Percentiles rank a stretch among this genome's conserved stretches.
phyloP scores from a whole-genome alignment of 1,284 basidiomycete genomes.

The Moesziomyces sp. region DNA sequence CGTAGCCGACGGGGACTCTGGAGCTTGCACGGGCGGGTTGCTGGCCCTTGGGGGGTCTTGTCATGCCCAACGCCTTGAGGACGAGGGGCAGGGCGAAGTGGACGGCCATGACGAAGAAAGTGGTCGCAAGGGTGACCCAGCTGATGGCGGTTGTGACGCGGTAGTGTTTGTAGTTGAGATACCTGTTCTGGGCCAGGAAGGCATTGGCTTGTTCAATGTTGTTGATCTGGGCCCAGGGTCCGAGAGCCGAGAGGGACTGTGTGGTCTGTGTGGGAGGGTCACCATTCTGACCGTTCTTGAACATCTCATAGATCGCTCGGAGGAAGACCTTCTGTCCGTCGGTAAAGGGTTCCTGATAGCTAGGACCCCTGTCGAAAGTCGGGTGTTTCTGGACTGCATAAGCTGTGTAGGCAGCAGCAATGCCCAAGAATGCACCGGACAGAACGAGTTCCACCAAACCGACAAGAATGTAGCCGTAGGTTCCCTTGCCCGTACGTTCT shows the following conservation, averaged over 20 bases:
- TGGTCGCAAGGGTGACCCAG: conserved; percentile 52
- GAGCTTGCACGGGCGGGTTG: conserved; percentile 2
- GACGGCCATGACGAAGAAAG: conserved; percentile 59
- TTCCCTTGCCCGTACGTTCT: conserved; percentile 57
- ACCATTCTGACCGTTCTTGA: conserved; percentile 14
- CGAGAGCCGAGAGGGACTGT: conserved; percentile 17
- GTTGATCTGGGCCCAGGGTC: conserved; percentile 37
- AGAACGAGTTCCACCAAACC: conserved; percentile 47
- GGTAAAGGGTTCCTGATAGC: conserved; percentile 48
- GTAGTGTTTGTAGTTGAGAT: conserved; percentile 52
- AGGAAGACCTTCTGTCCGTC: conserved; percentile 37
- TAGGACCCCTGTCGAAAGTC: conserved; percentile 25
- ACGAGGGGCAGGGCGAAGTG: conserved; percentile 56
- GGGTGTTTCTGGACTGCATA: conserved; percentile 40
- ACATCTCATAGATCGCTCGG: conserved; percentile 34
- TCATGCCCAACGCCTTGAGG: conserved; percentile 50
- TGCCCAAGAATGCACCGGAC: conserved; percentile 46
- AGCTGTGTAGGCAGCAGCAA: conserved; percentile 50
- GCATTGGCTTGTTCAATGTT: conserved; percentile 44
- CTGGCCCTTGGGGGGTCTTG: conserved; percentile 41
- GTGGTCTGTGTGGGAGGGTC: conserved; percentile 33
- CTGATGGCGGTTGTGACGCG: conserved; percentile 45
- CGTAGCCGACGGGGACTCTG: conserved; percentile 22
- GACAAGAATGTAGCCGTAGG: conserved; percentile 46
- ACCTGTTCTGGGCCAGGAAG: conserved; percentile 35